Conservation (phyloP, 1,284 basidiomycete species). For the Hymenochaete sp. region DNA sequence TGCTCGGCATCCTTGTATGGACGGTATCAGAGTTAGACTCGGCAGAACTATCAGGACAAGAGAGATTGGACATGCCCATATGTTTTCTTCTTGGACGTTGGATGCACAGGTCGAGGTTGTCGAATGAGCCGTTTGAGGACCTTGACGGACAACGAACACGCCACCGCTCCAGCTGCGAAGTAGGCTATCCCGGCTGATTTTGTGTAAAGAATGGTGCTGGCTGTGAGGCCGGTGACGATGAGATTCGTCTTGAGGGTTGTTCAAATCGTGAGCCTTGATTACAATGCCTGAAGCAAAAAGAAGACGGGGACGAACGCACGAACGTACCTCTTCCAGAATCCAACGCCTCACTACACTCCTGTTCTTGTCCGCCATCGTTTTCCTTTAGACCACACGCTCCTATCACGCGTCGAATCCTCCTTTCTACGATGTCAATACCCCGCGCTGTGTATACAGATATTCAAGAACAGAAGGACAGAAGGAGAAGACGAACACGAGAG, state of each 20-base stretch:
- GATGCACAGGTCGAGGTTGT: constrained; percentile 59
- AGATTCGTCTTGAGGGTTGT: constrained; percentile 16
- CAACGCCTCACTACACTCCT: constrained; percentile 1
- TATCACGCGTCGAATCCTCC: too few relatives aligned
- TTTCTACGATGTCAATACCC: too few relatives aligned
- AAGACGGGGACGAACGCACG: not conserved
- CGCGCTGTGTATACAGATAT: too few relatives aligned
- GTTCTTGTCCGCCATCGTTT: not conserved
- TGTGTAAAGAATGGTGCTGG: constrained; percentile 52
- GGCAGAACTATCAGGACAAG: constrained; percentile 10
- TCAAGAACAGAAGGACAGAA: not conserved
- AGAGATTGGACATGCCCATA: constrained; percentile 47
- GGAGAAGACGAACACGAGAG: not conserved
- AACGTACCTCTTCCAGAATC: constrained; percentile 12
- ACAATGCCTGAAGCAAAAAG: not conserved
- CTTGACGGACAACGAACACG: constrained; percentile 60
- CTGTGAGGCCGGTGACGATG: constrained; percentile 53
- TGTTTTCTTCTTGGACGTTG: constrained; percentile 37
- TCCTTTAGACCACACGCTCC: too few relatives aligned
- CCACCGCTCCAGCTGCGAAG: constrained; percentile 56
- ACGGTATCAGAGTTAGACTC: constrained; percentile 6
- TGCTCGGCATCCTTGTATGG: constrained; percentile 68
- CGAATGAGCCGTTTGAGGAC: constrained; percentile 56
- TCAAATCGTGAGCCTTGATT: not conserved
- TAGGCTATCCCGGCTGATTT: constrained; percentile 61